phyloP scores from a whole-genome alignment of 2,329 filamentous ascomycete genomes.

The Epichloe festucae region DNA sequence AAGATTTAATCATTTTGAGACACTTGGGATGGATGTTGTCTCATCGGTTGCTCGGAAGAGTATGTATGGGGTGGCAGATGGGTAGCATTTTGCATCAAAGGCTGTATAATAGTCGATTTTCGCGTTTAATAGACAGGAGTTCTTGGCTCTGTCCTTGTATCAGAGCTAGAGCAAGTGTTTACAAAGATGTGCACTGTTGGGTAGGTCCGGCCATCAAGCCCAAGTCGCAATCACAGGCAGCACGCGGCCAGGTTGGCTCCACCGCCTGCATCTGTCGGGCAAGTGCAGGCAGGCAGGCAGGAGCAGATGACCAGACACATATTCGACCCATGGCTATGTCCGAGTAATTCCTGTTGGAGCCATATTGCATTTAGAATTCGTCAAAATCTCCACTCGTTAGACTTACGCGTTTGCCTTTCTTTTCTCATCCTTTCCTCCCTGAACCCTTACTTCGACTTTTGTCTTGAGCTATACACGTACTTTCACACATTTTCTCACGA shows the following conservation, averaged over 20 bases:
- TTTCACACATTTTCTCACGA: neutral
- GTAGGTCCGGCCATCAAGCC: too few relatives aligned
- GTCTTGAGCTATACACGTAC: neutral
- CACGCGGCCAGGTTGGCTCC: neutral
- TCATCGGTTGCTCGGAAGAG: conserved; percentile 10
- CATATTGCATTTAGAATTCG: neutral
- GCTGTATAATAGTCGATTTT: conserved; percentile 20
- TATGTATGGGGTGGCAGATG: conserved; percentile 14
- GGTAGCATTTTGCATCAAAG: conserved; percentile 10
- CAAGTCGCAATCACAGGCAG: too few relatives aligned
- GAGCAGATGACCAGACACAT: neutral
- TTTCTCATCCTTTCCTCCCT: neutral
- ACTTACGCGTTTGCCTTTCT: neutral
- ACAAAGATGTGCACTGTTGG: too few relatives aligned
- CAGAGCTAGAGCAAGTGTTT: too few relatives aligned
- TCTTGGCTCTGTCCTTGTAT: neutral
- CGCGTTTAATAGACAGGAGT: conserved; percentile 7
- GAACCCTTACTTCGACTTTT: neutral
- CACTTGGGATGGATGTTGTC: conserved; percentile 1
- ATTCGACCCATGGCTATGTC: neutral
- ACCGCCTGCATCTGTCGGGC: neutral
- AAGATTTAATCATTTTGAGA: neutral
- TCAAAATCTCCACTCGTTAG: neutral
- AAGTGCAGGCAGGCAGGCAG: neutral
- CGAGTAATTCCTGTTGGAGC: neutral